phyloP scores from a whole-genome alignment of 805 yeast genomes.

The Brettanomyces custersianus region DNA sequence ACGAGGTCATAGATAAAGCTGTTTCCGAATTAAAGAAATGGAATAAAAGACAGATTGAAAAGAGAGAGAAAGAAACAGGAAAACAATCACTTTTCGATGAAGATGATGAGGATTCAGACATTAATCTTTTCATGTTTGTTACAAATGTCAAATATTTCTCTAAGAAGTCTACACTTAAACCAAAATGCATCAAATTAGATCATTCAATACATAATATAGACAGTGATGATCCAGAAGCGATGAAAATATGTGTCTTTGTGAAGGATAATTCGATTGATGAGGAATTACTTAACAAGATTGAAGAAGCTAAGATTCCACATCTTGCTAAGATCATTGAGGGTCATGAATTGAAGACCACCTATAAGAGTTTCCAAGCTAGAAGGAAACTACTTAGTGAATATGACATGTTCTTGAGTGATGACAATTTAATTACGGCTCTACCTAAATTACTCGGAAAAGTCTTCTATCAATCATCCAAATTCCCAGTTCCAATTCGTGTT shows the following conservation, averaged over 20 bases:
- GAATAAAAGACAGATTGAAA: constrained; percentile 26
- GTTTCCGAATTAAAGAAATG: constrained; percentile 59
- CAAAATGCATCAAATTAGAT: constrained; percentile 37
- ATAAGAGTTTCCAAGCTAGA: constrained; percentile 82
- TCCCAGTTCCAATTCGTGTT: constrained; percentile 55
- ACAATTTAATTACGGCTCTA: constrained; percentile 64
- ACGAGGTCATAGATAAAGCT: constrained; percentile 36
- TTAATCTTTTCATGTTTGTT: constrained; percentile 49
- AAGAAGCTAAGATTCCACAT: constrained; percentile 36
- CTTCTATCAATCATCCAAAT: constrained; percentile 53
- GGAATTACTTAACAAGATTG: constrained; percentile 37
- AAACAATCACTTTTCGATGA: constrained; percentile 46
- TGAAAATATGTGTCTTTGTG: constrained; percentile 56
- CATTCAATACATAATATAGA: constrained; percentile 39
- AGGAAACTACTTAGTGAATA: constrained; percentile 61
- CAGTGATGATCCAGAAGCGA: constrained; percentile 17
- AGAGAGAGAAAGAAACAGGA: constrained; percentile 13
- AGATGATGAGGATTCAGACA: constrained; percentile 46
- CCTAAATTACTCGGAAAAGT: constrained; percentile 80
- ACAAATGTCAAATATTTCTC: constrained; percentile 59
- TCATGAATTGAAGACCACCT: constrained; percentile 70
- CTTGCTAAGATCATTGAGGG: constrained; percentile 55
- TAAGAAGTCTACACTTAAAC: constrained; percentile 49
- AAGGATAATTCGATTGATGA: constrained; percentile 48
- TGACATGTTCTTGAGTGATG: constrained; percentile 81